These are phyloP conservation scores for Alternaria triticimaculans DNA, from an alignment of 2,329 filamentous ascomycete species.

Conservation along the genomic window DNA sequence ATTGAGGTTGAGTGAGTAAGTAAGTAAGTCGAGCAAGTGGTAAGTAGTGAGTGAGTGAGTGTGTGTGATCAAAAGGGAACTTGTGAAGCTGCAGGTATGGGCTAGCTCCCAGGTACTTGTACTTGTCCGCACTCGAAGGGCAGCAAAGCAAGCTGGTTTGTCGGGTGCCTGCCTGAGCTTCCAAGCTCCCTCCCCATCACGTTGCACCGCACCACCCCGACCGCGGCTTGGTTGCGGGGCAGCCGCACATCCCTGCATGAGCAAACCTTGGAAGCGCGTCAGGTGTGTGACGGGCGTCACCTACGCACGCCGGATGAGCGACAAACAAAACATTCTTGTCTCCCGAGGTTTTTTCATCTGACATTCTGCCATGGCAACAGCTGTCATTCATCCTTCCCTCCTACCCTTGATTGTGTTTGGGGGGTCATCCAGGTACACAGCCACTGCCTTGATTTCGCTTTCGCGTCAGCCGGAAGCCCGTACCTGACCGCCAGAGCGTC, in stretches of 20 bases:
- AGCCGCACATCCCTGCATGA: slow-evolving; percentile 27
- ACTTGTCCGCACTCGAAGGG: slow-evolving; percentile 12
- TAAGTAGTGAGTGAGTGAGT: neutral
- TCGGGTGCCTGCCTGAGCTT: neutral
- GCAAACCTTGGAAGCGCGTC: slow-evolving; percentile 9
- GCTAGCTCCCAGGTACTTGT: slow-evolving; percentile 3
- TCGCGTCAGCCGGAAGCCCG: neutral
- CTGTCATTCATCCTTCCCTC: neutral
- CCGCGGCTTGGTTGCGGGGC: slow-evolving; percentile 30
- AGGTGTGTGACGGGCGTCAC: slow-evolving; percentile 3
- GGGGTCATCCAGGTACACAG: neutral
- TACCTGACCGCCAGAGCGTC: neutral
- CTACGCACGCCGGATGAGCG: slow-evolving; percentile 25
- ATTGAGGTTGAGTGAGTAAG: neutral
- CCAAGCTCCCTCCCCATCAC: neutral
- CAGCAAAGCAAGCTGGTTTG: neutral
- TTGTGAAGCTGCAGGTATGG: neutral
- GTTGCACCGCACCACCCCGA: neutral
- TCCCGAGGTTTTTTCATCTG: neutral
- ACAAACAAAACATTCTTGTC: neutral
- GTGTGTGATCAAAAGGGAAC: neutral
- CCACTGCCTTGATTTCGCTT: neutral
- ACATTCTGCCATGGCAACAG: neutral
- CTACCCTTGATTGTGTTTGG: neutral
- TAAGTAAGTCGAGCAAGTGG: slow-evolving; percentile 1